Evolutionary conservation across 441 rosid genomes (phyloP), one percentile per base, ranked within the genome.

Genomic region (Capsella rubella): DNA sequence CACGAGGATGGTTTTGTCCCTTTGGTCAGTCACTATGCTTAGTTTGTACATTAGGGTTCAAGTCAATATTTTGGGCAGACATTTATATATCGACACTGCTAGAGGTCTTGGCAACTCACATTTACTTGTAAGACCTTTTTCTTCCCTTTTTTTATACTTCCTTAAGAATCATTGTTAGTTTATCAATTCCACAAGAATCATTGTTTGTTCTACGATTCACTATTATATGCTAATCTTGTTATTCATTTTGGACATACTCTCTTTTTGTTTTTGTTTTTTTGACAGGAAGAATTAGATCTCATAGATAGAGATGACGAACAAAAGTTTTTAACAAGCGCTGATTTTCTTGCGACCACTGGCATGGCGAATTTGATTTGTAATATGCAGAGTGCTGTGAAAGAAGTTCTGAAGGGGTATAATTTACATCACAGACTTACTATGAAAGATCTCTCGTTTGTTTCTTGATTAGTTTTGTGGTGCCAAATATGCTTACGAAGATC

Each of bases 11-110:
- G 81, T 75, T 77, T 86, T 85, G 66, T 88, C 96, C 7, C 80
- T 95, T 45, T 92, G 98, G 98, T 84, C 97, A 1, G 87, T 89
- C 73, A 90, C 95, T 14, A 76, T 90, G 81, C 91, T 95, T 47
- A 86, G 86, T 85, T 87, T 95, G 78, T 95, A 91, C 80, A 82
- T 91, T 75, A 88, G 91, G 82, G 93, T 92, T 80, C 99, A 92
- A 85, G 95, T 92, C 81, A 95, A 92, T 84, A 91, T 95, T 75
- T 82, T 95, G 25, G 98, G 98, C 67, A 88, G 98, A 82, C 98
- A 91, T 87, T 79, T 95, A 69, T 95, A 92, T 82, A 82, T 95
- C 51, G 95, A 89, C 82, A 86, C 89, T 37, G 97, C 98, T 65
- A 87, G 85, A 52, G 87, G 78, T 75, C 93, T 88, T 57, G 93